phyloP scores from a whole-genome alignment of 2,329 filamentous ascomycete genomes.

The Fusarium sororula region DNA sequence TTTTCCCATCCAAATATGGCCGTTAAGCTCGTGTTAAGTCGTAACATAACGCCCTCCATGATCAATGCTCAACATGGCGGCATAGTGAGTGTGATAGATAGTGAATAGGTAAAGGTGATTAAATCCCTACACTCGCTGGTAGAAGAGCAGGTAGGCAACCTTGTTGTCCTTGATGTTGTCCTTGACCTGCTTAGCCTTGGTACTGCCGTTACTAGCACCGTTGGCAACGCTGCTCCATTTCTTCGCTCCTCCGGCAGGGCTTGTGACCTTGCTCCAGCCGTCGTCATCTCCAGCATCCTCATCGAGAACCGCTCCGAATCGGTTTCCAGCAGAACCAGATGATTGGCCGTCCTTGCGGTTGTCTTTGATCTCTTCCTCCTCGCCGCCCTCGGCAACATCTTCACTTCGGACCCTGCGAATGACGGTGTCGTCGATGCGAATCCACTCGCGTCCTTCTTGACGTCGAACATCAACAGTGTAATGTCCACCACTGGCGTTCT shows the following conservation, averaged over 20 bases:
- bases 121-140: constrained; percentile 72
- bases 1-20: constrained; percentile 41
- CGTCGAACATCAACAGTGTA: constrained; percentile 97
- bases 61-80: constrained; percentile 18
- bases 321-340: constrained; percentile 66
- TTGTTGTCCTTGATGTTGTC: constrained; percentile 88
- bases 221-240: constrained; percentile 75
- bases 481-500: constrained; percentile 94
- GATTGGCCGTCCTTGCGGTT: constrained; percentile 38
- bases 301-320: constrained; percentile 76
- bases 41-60: constrained; percentile 32
- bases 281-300: constrained; percentile 73
- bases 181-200: constrained; percentile 66
- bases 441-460: constrained; percentile 95
- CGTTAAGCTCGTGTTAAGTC: constrained; percentile 39
- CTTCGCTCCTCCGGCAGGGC: constrained; percentile 72
- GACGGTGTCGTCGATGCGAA: constrained; percentile 92
- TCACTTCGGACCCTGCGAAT: constrained; percentile 86
- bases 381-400: constrained; percentile 86
- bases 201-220: constrained; percentile 63
- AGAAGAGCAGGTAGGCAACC: constrained; percentile 96
- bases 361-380: constrained; percentile 79
- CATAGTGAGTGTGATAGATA: constrained; percentile 29
- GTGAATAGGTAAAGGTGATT: constrained; percentile 2
- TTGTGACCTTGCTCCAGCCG: constrained; percentile 84